These are phyloP conservation scores for Fusarium sarcochroum DNA, from an alignment of 2,329 filamentous ascomycete genomes.

Conservation along the genomic window DNA sequence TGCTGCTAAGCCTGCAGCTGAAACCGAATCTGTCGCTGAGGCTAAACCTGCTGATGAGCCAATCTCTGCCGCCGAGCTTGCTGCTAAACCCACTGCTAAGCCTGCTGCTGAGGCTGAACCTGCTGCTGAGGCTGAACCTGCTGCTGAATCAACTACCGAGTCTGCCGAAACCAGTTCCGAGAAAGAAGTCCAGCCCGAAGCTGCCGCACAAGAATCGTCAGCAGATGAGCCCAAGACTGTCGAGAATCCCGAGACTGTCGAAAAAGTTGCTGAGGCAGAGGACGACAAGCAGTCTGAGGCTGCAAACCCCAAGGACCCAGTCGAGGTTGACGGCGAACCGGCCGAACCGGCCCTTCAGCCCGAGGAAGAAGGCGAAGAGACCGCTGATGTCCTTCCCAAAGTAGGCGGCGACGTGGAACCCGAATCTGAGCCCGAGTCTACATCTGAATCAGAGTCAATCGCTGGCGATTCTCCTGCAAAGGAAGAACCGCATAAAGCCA, in stretches of 20 bases:
- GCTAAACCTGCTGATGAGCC: neutral
- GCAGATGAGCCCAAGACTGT: constrained; percentile 9
- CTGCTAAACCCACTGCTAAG: neutral
- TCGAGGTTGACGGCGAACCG: neutral
- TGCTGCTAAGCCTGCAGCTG: neutral
- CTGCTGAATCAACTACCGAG: constrained; percentile 6
- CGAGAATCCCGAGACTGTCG: constrained; percentile 5
- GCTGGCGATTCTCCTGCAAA: constrained; percentile 3
- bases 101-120: neutral
- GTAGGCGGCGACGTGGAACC: neutral
- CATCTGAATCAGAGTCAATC: neutral
- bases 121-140: neutral
- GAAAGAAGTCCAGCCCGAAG: constrained; percentile 7
- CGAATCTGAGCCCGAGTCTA: neutral
- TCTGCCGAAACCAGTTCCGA: constrained; percentile 6
- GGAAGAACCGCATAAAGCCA: constrained; percentile 6
- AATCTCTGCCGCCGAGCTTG: neutral
- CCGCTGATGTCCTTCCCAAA: constrained; percentile 8
- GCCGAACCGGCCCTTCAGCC: constrained; percentile 8
- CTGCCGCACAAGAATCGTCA: constrained; percentile 4
- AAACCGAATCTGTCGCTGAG: neutral
- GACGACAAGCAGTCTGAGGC: constrained; percentile 1
- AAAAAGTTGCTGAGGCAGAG: neutral
- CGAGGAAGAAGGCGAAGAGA: constrained; percentile 17
- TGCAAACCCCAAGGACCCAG: neutral